Base-by-base conservation (phyloP, 1,139 yeast genomes). In the Scheffersomyces insectosa region DNA sequence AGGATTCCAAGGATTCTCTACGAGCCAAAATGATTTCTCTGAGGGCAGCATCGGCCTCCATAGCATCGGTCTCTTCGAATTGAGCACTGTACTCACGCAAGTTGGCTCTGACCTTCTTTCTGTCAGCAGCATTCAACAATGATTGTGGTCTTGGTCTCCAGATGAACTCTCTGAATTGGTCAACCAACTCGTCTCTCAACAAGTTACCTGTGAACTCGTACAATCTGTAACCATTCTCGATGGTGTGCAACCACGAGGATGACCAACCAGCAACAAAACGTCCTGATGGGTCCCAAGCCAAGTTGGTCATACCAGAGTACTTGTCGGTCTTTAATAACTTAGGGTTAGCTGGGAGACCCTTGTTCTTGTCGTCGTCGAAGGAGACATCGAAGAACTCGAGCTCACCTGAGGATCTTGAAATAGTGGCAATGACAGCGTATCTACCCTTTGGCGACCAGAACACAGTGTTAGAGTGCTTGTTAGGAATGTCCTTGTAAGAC, bases 81-180 rank as follows among this genome's bases (percentile, higher is more conserved):
- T 88, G 91, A 34, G 95, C 93, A 56, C 91, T 79, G 78, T 88
- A 89, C 66, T 88, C 93, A 65, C 86, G 83, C 73, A 93, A 75
- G 71, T 87, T 85, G 85, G 88, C 86, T 73, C 90, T 82, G 51
- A 93, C 90, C 77, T 85, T 85, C 85, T 89, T 88, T 75, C 81
- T 80, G 63, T 89, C 96, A 54, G 83, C 85, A 57, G 84, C 82
- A 47, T 84, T 73, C 62, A 95, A 80, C 50, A 84, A 70, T 4
- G 91, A 77, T 15, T 80, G 82, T 41, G 99, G 99, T 70, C 99
- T 85, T 56, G 99, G 98, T 77, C 99, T 87, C 99, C 99, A 95
- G 49, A 83, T 75, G 59, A 93, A 87, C 51, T 88, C 91, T 70
- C 85, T 88, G 78, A 95, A 89, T 50, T 84, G 87, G 59, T 88